Evolutionary conservation across 208 protist genomes (phyloP), one percentile per base, ranked within the genome.

Genomic region (Leishmania gerbilli): DNA sequence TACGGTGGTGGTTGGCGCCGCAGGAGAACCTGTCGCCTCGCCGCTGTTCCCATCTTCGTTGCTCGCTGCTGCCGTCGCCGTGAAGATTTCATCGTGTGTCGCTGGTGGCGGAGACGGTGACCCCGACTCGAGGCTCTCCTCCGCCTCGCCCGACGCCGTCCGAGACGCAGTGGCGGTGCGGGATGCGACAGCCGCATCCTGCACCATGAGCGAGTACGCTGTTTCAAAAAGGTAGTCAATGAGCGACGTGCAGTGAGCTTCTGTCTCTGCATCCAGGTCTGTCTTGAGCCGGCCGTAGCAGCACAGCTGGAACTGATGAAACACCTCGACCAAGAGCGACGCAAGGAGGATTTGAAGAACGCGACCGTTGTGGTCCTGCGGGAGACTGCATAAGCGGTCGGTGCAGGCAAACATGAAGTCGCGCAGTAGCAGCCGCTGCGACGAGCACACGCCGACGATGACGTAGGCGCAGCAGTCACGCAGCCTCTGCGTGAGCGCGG

Each of bases 271-370:
- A 40, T 58, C 71, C 55, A 76, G 34, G 19, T 65, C 79, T 6
- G 65, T 77, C 67, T 82, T 69, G 24, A 47, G 56, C 6, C 71
- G 62, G 51, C 56, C 71, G 34, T 80, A 82, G 21, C 55, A 42
- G 62, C 80, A 74, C n/a, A 92, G 80, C 72, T 83, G 83, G 37
- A 83, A 78, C 64, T 67, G 87, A 67, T 79, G 89, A 24, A 83
- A 79, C 82, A 62, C 83, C 85, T 82, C 83, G 8, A 87, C 79
- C 24, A 87, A 40, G 24, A 87, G 64, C 9, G 83, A 87, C 31
- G 83, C 83, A 72, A 85, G 77, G 21, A 85, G 77, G 27, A 85
- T 71, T 37, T 75, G 82, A 40, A 85, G 72, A 21, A 85, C 77
- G 24, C 62, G 71, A 0, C 77, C 77, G 11, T 72, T 81, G 74